These are phyloP conservation scores for Metahyphopichia silvanorum DNA, from an alignment of 805 yeast species.

Conservation along the genomic window DNA sequence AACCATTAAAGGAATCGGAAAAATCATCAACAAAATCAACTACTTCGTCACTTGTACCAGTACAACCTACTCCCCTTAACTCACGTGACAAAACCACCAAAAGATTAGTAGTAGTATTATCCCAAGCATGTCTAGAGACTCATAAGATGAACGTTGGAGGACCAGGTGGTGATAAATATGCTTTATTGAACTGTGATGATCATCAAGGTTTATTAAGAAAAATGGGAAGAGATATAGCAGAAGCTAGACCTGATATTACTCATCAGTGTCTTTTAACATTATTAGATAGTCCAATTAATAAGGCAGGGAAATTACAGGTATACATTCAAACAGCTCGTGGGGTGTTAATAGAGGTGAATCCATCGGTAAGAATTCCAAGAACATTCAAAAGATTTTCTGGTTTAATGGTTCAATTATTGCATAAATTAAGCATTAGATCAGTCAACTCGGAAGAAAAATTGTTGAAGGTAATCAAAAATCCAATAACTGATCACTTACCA, in stretches of 20 bases:
- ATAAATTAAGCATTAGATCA: conserved; percentile 87
- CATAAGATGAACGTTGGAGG: conserved; percentile 82
- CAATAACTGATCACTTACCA: conserved; percentile 95
- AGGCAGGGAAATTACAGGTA: conserved; percentile 95
- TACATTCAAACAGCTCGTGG: conserved; percentile 95
- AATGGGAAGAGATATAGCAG: conserved; percentile 96
- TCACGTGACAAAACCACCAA: conserved; percentile 85
- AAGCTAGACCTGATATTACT: conserved; percentile 98
- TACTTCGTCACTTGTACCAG: conserved; percentile 77
- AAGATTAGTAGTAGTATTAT: conserved; percentile 88
- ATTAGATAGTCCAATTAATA: conserved; percentile 95
- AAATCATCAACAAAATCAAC: not conserved
- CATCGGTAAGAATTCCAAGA: conserved; percentile 95
- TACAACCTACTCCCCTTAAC: conserved; percentile 74
- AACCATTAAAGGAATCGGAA: too few relatives aligned
- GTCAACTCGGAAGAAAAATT: conserved; percentile 94
- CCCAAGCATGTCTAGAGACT: conserved; percentile 95
- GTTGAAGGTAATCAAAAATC: conserved; percentile 92
- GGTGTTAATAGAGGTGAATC: conserved; percentile 92
- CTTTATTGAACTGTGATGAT: conserved; percentile 93
- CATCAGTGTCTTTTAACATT: conserved; percentile 95
- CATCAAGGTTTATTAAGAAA: conserved; percentile 94
- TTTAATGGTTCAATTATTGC: conserved; percentile 93
- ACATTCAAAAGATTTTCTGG: conserved; percentile 98
- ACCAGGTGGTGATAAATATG: conserved; percentile 84